phyloP scores from a whole-genome alignment of 2,329 filamentous ascomycete species.

The Ophiostoma ips region DNA sequence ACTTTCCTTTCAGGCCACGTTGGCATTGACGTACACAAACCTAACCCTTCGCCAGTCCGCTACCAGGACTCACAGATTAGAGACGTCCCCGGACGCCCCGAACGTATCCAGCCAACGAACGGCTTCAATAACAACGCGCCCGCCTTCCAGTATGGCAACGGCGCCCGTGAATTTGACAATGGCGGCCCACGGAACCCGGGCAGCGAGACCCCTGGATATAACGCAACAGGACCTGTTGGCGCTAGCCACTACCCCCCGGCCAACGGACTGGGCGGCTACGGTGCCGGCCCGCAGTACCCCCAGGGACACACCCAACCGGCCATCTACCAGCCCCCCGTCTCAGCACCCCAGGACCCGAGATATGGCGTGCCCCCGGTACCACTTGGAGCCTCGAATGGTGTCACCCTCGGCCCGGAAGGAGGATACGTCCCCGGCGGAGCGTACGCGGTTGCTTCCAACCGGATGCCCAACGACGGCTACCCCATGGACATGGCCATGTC shows the following conservation, averaged over 20 bases:
- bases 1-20: background rate
- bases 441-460: slow-evolving; percentile 6
- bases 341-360: slow-evolving; percentile 8
- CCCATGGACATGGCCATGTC: slow-evolving; percentile 12
- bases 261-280: slow-evolving; percentile 7
- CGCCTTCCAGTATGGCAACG: slow-evolving; percentile 1
- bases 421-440: slow-evolving; percentile 9
- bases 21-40: slow-evolving; percentile 34
- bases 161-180: slow-evolving; percentile 20
- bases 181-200: slow-evolving; percentile 38
- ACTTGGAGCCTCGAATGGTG: background rate
- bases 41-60: slow-evolving; percentile 46
- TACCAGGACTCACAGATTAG: slow-evolving; percentile 34
- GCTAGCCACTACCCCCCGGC: slow-evolving; percentile 7
- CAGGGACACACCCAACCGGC: background rate
- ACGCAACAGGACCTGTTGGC: slow-evolving; percentile 16
- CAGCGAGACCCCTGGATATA: slow-evolving; percentile 35
- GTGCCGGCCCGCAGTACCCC: slow-evolving; percentile 2
- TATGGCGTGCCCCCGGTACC: slow-evolving; percentile 3
- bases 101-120: slow-evolving; percentile 6
- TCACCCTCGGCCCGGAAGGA: slow-evolving; percentile 5
- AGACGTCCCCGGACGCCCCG: slow-evolving; percentile 10
- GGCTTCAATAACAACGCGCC: slow-evolving; percentile 1
- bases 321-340: background rate
- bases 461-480: slow-evolving; percentile 6